Evolutionary conservation across 2,329 filamentous ascomycete genomes (phyloP), one percentile per base, ranked within the genome.

Genomic region (Xenosphaeropsis pyriputrescens): DNA sequence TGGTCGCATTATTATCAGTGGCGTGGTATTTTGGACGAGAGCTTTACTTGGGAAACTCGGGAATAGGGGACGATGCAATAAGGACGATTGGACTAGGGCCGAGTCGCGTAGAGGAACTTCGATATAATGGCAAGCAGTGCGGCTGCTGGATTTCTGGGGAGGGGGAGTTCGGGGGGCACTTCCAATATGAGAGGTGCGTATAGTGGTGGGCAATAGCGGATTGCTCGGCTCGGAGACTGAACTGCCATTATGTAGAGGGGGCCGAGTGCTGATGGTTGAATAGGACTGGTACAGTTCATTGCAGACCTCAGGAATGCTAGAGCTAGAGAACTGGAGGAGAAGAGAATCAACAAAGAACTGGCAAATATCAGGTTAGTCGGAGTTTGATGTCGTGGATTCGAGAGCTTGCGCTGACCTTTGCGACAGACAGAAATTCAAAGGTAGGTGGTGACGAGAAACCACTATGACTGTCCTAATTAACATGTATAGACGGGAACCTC

Each of bases 331-430:
- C 65, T 98, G 45, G 91, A 98, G 60, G 91, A 98, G 68, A 98
- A 98, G 71, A 75, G 91, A 56, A 96, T 98, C 66, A 98, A 98
- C 62, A 98, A 98, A 67, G 91, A 98, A 65, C 65, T 98, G 59
- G 91, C 91, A 56, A 98, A 98, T 57, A 98, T 98, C 58, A 78
- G 85, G 70, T 76, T 54, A 32, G 30, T 32, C 8, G 30, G 16
- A n/a, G 16, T 47, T 70, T 64, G 19, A 34, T 17, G 22, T 18
- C 22, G 36, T 32, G 32, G 32, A n/a, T 34, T 40, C 12, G 30
- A 38, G 36, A 35, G 40, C 32, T 15, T 22, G 35, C 31, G 42
- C 48, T 54, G 43, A 53, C 46, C 32, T 36, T 37, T 43, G 39
- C 43, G 43, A 39, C 48, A 76, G 79, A 54, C 85, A 95, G 64